These are phyloP conservation scores for Pleurotus ostreatus DNA, from an alignment of 768 basidiomycete species.

Conservation along the genomic window DNA sequence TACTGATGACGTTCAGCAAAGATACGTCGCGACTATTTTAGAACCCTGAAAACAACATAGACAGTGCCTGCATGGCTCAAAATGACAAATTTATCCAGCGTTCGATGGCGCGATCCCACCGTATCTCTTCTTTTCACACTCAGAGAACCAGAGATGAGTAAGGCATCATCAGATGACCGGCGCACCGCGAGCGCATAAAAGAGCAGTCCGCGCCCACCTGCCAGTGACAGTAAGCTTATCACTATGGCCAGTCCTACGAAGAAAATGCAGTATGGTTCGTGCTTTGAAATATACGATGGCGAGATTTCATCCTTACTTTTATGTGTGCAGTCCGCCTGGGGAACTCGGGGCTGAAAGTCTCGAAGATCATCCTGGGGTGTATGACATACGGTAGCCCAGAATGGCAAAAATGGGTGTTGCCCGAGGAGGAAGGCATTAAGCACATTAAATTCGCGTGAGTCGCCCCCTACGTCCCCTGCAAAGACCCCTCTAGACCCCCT, in stretches of 20 bases:
- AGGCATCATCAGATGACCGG: not conserved
- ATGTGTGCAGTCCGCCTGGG: slow-evolving; percentile 36
- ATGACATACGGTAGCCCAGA: slow-evolving; percentile 55
- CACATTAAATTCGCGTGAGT: slow-evolving; percentile 40
- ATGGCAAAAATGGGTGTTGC: slow-evolving; percentile 47
- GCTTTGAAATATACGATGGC: not conserved
- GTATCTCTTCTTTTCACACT: not conserved
- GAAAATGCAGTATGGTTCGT: slow-evolving; percentile 5
- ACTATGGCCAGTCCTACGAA: not conserved
- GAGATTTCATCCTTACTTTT: too few relatives aligned
- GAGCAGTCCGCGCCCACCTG: too few relatives aligned
- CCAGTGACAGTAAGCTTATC: too few relatives aligned
- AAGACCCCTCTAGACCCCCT: not conserved
- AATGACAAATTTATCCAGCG: too few relatives aligned
- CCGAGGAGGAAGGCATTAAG: slow-evolving; percentile 45
- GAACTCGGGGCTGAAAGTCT: slow-evolving; percentile 58
- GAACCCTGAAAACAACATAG: too few relatives aligned
- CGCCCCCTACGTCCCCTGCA: not conserved
- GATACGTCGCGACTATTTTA: too few relatives aligned
- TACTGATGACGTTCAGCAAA: too few relatives aligned
- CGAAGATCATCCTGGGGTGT: slow-evolving; percentile 60
- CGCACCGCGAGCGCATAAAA: too few relatives aligned
- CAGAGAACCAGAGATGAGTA: not conserved
- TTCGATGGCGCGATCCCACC: too few relatives aligned
- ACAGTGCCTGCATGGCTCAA: too few relatives aligned